Percentiles rank a stretch among this genome's conserved stretches.
Conservation (phyloP, 495 filamentous ascomycete species). For the Xylaria venustula region DNA sequence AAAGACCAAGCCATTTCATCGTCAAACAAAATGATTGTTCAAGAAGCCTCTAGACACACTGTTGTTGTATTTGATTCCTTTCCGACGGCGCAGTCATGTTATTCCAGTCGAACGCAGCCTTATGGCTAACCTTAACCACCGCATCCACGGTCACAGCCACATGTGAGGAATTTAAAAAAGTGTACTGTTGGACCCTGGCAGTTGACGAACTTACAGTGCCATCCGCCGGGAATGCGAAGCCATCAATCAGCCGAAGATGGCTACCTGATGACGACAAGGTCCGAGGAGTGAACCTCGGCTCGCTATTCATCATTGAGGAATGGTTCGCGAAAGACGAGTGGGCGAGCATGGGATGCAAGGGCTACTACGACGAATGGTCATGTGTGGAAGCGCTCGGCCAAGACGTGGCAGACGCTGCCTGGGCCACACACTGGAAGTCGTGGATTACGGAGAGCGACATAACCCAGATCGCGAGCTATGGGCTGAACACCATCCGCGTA, state of each 20-base stretch:
- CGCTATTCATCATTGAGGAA: conserved; percentile 56
- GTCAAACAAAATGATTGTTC: neutral
- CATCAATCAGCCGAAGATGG: conserved; percentile 1
- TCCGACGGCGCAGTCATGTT: neutral
- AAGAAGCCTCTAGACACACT: neutral
- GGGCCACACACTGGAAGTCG: conserved; percentile 52
- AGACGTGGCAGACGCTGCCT: conserved; percentile 44
- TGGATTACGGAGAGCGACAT: conserved; percentile 58
- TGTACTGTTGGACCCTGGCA: neutral
- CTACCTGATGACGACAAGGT: conserved; percentile 39
- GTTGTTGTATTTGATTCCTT: neutral
- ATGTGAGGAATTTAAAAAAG: neutral
- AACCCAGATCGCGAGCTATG: conserved; percentile 45
- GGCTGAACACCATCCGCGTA: conserved; percentile 58
- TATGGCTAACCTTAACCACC: neutral
- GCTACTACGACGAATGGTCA: conserved; percentile 50
- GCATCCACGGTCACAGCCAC: neutral
- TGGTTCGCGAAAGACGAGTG: conserved; percentile 53
- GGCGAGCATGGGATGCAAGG: conserved; percentile 52
- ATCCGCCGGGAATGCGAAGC: neutral
- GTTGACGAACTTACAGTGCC: neutral
- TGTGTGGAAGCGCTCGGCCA: conserved; percentile 55
- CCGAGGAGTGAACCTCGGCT: conserved; percentile 59
- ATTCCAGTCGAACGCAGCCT: neutral
- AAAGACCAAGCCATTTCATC: too few relatives aligned